Percentiles rank a stretch among this genome's conserved stretches.
Evolutionary conservation across 2,329 filamentous ascomycete species (phyloP).

Genomic region (Fusarium sp.): DNA sequence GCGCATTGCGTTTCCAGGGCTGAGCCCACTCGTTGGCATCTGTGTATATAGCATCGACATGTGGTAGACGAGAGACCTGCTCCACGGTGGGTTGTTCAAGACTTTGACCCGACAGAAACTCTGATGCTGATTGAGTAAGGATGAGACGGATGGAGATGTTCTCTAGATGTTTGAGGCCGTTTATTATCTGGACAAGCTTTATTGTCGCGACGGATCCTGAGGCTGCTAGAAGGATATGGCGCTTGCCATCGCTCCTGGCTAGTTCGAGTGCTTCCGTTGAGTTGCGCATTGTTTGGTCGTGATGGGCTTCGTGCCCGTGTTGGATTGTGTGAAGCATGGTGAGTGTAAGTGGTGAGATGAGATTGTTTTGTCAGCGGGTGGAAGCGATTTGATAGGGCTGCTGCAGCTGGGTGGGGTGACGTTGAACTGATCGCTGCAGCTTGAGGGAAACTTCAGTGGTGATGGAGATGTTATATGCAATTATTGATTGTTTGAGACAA

Average conservation of each 20-base stretch:
- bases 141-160: slow-evolving; percentile 85
- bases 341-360: not conserved
- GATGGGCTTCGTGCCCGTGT: slow-evolving; percentile 41
- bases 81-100: slow-evolving; percentile 78
- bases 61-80: slow-evolving; percentile 68
- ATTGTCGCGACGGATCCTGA: slow-evolving; percentile 82
- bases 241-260: slow-evolving; percentile 53
- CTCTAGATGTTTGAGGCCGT: slow-evolving; percentile 62
- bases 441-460: too few relatives aligned
- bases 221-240: slow-evolving; percentile 57
- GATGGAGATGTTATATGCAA: too few relatives aligned
- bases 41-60: slow-evolving; percentile 83
- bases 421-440: too few relatives aligned
- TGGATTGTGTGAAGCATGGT: slow-evolving; percentile 41
- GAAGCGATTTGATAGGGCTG: slow-evolving; percentile 11
- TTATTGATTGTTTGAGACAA: too few relatives aligned
- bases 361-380: slow-evolving; percentile 14
- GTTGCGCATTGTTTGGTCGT: slow-evolving; percentile 38
- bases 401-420: slow-evolving; percentile 11
- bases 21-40: slow-evolving; percentile 87
- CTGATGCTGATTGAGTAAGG: slow-evolving; percentile 76
- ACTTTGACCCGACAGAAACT: slow-evolving; percentile 82
- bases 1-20: slow-evolving; percentile 81
- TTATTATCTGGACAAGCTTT: slow-evolving; percentile 77
- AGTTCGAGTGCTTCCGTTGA: slow-evolving; percentile 50